Evolutionary conservation across 768 basidiomycete genomes (phyloP), one percentile per base, ranked within the genome.

Genomic region (Leccinum disarticulatum): DNA sequence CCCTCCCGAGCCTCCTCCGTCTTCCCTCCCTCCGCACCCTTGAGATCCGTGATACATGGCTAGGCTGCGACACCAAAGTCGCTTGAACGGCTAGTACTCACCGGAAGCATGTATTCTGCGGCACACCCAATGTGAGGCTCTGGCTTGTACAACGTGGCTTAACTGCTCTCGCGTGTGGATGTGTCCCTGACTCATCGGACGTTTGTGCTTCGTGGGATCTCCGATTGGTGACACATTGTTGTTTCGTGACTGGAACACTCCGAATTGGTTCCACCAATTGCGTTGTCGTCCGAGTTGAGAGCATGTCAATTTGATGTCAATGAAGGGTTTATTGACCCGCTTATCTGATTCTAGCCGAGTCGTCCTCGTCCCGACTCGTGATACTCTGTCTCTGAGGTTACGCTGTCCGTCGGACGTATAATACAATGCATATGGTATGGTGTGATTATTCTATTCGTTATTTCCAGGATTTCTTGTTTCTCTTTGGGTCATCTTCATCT

Each of bases 31-130:
- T 91, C 41, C 79, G 77, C 30, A 80, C 79, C 62, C 85, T 91
- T 63, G 79, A 79, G 47, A 83, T 91, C 65, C 81, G 80, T 57
- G 87, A 89, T 68, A 88, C 87, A 0, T 88, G 89, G 73, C 80
- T 91, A 57, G 87, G 87, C 15, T 70, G 71, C 33, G 72, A 73
- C 56, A 54, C 70, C 30, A 62, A 64, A 30, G 1, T 19, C 56
- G 4, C 10, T 73, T 5, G 54, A 74, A 11, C 65, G 52, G 11
- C 61, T 73, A 31, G 59, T 71, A 0, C 52, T 73, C 63, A 72
- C 73, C 0, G 72, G 72, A 2, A 72, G 72, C 66, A 73, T 73
- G 72, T 70, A 74, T 31, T 43, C 64, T 0, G 51, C 57, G 1
- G 63, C 25, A 65, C 3, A 43, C 63, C 0, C 52, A 48, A 2